Evolutionary conservation across 2,329 filamentous ascomycete genomes (phyloP), one percentile per base, ranked within the genome.

Genomic region (Aspergillus niger): DNA sequence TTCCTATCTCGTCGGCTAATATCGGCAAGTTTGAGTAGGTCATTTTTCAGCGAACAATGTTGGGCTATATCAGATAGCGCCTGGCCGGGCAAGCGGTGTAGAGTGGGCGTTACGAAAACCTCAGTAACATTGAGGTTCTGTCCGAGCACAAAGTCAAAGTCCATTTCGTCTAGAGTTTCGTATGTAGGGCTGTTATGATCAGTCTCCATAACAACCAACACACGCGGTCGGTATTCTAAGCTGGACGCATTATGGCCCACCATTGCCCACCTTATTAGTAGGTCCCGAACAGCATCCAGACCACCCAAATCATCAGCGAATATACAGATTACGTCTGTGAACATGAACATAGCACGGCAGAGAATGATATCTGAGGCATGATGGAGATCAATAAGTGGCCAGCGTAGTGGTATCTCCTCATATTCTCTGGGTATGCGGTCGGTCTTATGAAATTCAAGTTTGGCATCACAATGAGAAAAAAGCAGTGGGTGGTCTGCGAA

Each of bases 261-360:
- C 15, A 26, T 22, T 39, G 32, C 32, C 51, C 32, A 54, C 22
- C 15, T 54, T 3, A 8, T 41, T 3, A 54, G 36, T 3, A 39
- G 1, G 17, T 15, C 5, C n/a, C 17, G 13, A 22, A 54, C 32
- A 36, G 51, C 17, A 41, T 54, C 15, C n/a, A 54, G 11, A 15
- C 51, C 32, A 41, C 32, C 32, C 13, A 52, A 17, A 32, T 52
- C 49, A 52, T 52, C 26, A 15, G 26, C 26, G 8, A 52, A 52
- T 11, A 54, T 54, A 39, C 51, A 54, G 30, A 54, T 41, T 13
- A 54, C 17, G 22, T 54, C 32, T 24, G 32, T 39, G 15, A 54
- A 54, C 32, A 54, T 22, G 30, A 38, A 38, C 7, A 48, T 8
- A 24, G 20, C 26, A n/a, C 11, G 20, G 6, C 24, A 3, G 13